Percentiles rank a stretch among this genome's conserved stretches.
Evolutionary conservation across 176 grass and related monocot genomes (phyloP).

Genomic region (Musa troglodytarum): DNA sequence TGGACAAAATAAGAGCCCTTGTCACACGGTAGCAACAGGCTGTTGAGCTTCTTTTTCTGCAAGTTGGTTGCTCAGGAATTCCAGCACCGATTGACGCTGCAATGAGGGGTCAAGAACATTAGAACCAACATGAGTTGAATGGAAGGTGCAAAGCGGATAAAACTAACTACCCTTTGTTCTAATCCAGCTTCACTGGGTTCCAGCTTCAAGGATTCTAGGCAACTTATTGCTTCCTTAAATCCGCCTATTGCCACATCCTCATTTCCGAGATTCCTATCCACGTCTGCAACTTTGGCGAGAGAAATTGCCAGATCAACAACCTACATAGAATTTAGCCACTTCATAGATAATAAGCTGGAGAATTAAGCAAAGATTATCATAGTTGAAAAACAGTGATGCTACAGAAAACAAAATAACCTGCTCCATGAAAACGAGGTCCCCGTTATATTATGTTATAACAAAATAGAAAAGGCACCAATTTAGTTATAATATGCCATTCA

Average conservation of each 20-base stretch:
- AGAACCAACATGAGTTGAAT: not conserved
- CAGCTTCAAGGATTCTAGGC: slow-evolving; percentile 81
- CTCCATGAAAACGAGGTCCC: no score
- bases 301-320: slow-evolving; percentile 89
- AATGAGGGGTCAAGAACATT: slow-evolving; percentile 6
- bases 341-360: not conserved
- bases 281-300: slow-evolving; percentile 92
- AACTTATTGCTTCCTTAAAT: slow-evolving; percentile 84
- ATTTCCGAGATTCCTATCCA: slow-evolving; percentile 76
- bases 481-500: no score
- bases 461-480: no score
- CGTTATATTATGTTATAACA: no score
- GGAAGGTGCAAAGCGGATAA: not conserved
- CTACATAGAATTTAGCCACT: slow-evolving; percentile 25
- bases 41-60: slow-evolving; percentile 26
- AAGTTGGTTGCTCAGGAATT: slow-evolving; percentile 62
- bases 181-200: slow-evolving; percentile 46
- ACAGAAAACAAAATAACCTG: not conserved
- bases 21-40: not conserved
- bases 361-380: not conserved
- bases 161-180: slow-evolving; percentile 43
- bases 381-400: not conserved
- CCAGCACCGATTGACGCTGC: slow-evolving; percentile 60
- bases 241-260: slow-evolving; percentile 40
- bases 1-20: not conserved